Percentiles rank a stretch among this genome's conserved stretches.
phyloP scores from a whole-genome alignment of 2,329 filamentous ascomycete species.

The Sporothrix protearum region DNA sequence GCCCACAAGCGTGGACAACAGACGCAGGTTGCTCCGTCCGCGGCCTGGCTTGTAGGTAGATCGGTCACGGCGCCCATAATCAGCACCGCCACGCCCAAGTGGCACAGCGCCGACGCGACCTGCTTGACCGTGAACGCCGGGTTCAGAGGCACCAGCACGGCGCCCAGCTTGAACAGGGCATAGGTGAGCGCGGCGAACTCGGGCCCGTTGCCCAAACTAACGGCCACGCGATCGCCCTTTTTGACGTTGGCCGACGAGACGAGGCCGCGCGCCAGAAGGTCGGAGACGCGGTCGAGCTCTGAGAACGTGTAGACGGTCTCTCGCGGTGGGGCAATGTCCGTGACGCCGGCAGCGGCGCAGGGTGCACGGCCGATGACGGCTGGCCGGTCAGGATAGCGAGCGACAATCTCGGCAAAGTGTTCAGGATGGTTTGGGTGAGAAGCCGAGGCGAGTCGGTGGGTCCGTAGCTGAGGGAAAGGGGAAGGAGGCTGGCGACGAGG shows the following conservation, averaged over 20 bases:
- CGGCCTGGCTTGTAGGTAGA: conserved; percentile 58
- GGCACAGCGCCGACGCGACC: conserved; percentile 71
- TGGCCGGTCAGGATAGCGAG: conserved; percentile 58
- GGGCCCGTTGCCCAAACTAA: conserved; percentile 79
- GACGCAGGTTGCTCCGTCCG: conserved; percentile 51
- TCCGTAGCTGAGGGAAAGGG: conserved; percentile 19
- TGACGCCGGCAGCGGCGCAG: conserved; percentile 28
- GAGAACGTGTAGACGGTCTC: conserved; percentile 72
- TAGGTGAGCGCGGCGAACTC: conserved; percentile 86
- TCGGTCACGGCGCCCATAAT: conserved; percentile 88
- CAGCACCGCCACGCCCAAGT: conserved; percentile 69
- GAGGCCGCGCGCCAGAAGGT: conserved; percentile 69
- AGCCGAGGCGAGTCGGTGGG: conserved; percentile 56
- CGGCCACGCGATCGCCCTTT: conserved; percentile 80
- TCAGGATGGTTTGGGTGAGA: conserved; percentile 64
- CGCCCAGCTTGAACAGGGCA: conserved; percentile 90
- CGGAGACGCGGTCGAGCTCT: conserved; percentile 70
- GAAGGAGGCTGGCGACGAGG: no score
- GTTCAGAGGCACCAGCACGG: conserved; percentile 88
- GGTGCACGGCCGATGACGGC: conserved; percentile 55
- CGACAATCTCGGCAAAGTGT: conserved; percentile 66
- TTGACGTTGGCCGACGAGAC: conserved; percentile 61
- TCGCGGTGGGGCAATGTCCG: conserved; percentile 8
- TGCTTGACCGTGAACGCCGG: conserved; percentile 80
- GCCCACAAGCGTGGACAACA: conserved; percentile 47